A percentile compares a stretch with the other conserved stretches of the same genome.
Evolutionary conservation across 1,139 yeast genomes (phyloP).

Genomic region (Pichia terricola): DNA sequence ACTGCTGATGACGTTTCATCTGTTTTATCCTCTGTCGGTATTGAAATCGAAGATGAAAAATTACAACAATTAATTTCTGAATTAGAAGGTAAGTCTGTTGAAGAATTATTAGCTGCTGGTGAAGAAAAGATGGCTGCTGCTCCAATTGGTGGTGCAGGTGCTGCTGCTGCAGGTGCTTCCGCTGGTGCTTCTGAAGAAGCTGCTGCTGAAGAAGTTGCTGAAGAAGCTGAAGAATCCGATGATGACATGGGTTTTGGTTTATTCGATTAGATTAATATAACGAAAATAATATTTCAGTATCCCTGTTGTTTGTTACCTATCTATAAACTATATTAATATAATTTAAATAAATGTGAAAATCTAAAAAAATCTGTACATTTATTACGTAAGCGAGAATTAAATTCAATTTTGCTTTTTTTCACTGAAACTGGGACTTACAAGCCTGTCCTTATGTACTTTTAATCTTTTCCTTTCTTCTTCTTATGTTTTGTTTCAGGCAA

Average conservation of each 20-base stretch:
- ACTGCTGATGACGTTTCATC: slow-evolving; percentile 63
- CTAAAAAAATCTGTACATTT: background rate
- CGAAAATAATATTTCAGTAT: slow-evolving; percentile 13
- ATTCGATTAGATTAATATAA: slow-evolving; percentile 48
- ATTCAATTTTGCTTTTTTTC: too few species aligned
- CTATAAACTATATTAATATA: background rate
- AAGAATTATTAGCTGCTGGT: slow-evolving; percentile 73
- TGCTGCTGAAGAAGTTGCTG: slow-evolving; percentile 53
- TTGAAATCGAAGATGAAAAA: slow-evolving; percentile 71
- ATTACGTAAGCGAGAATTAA: too few species aligned
- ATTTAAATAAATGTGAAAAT: background rate
- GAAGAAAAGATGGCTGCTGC: slow-evolving; percentile 73
- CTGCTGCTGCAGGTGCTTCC: slow-evolving; percentile 47
- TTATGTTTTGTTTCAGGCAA: background rate
- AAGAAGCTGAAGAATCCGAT: slow-evolving; percentile 39
- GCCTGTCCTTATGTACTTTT: too few species aligned
- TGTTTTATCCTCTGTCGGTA: slow-evolving; percentile 68
- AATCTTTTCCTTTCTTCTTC: too few species aligned
- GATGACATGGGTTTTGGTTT: slow-evolving; percentile 90
- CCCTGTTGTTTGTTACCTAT: background rate
- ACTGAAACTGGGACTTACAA: too few species aligned
- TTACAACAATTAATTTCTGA: slow-evolving; percentile 56
- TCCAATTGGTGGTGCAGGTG: slow-evolving; percentile 79
- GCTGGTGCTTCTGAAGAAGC: slow-evolving; percentile 43
- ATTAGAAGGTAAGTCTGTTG: slow-evolving; percentile 69